A percentile compares a stretch with the other conserved stretches of the same genome.
Evolutionary conservation across 2,329 filamentous ascomycete genomes (phyloP).

Genomic region (Trichoderma citrinoviride): DNA sequence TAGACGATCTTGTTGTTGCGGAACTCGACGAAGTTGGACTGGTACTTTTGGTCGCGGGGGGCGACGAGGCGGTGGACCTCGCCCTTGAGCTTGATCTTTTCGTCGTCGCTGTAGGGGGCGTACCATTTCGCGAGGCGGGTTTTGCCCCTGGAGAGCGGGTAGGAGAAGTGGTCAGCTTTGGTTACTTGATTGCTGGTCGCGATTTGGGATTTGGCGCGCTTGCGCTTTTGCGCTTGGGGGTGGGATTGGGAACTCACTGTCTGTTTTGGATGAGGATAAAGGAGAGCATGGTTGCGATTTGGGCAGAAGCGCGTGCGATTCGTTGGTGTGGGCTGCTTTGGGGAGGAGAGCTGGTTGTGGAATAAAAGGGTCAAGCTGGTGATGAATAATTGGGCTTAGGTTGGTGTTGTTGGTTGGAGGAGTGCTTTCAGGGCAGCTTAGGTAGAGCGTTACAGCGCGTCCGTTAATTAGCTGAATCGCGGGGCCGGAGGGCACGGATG

Average conservation of each 20-base stretch:
- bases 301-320: not conserved
- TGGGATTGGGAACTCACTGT: constrained; percentile 55
- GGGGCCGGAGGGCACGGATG: constrained; percentile 20
- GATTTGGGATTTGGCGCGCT: not conserved
- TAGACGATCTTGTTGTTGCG: constrained; percentile 96
- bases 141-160: constrained; percentile 68
- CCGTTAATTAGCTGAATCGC: constrained; percentile 8
- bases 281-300: constrained; percentile 58
- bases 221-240: not conserved
- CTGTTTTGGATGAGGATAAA: constrained; percentile 90
- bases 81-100: constrained; percentile 98
- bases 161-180: not conserved
- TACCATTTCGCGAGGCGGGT: constrained; percentile 99
- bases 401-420: constrained; percentile 3
- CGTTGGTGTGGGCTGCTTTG: not conserved
- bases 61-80: constrained; percentile 98
- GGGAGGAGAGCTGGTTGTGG: not conserved
- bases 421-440: not conserved
- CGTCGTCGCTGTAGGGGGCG: constrained; percentile 95
- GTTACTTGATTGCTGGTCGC: not conserved
- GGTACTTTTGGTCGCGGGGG: constrained; percentile 97
- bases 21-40: constrained; percentile 98
- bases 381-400: no score
- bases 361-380: no score
- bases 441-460: not conserved